Conservation (phyloP, 2,329 filamentous ascomycete genomes). For the Teratosphaeria epicoccoides region DNA sequence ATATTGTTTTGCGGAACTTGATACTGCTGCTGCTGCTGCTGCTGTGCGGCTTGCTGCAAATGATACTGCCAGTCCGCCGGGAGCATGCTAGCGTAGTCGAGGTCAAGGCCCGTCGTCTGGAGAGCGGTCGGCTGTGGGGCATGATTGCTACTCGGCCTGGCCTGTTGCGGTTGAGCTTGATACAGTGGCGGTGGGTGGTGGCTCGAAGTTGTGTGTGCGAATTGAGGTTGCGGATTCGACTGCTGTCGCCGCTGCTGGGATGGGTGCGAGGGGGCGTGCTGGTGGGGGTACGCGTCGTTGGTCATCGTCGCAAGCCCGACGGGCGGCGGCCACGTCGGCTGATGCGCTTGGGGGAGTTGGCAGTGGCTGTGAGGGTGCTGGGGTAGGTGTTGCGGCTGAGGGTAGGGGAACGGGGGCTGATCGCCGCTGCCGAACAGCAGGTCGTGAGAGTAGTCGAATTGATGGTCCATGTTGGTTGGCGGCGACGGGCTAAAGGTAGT, state of each 20-base stretch:
- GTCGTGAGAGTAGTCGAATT: conserved; percentile 31
- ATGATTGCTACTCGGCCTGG: conserved; percentile 22
- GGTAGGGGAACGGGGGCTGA: conserved; percentile 19
- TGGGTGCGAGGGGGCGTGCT: not conserved
- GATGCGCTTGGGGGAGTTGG: conserved; percentile 13
- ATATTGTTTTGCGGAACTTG: conserved; percentile 24
- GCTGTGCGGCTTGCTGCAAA: conserved; percentile 21
- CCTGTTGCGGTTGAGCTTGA: conserved; percentile 8
- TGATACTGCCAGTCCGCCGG: conserved; percentile 35
- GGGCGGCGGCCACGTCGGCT: conserved; percentile 9
- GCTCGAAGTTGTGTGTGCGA: conserved; percentile 12
- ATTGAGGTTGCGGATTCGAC: conserved; percentile 8
- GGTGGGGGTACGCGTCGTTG: not conserved
- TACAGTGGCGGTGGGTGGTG: conserved; percentile 11
- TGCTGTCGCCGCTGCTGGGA: conserved; percentile 12
- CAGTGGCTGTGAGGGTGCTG: conserved; percentile 13
- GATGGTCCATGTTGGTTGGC: conserved; percentile 31
- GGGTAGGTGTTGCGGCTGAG: conserved; percentile 15
- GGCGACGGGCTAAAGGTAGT: not conserved
- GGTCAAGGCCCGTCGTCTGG: conserved; percentile 22
- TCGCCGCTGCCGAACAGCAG: conserved; percentile 28
- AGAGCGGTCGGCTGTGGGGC: conserved; percentile 20
- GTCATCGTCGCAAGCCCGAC: conserved; percentile 16
- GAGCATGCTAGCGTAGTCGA: conserved; percentile 25
- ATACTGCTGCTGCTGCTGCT: conserved; percentile 16